Percentiles rank a stretch among this genome's conserved stretches.
Conservation (phyloP, 306 rosid species). For the Mimosa pudica region DNA sequence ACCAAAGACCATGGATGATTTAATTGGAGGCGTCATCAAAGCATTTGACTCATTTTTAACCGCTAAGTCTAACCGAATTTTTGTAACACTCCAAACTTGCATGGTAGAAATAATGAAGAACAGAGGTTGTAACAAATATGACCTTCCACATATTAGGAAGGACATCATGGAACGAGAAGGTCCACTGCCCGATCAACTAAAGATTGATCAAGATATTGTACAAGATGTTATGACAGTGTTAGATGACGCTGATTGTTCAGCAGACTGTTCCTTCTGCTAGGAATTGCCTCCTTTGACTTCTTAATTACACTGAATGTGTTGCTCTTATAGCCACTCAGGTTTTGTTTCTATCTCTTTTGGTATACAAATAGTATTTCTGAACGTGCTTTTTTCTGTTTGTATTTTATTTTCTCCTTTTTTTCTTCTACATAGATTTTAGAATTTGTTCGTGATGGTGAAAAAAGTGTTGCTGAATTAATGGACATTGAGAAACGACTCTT, state of each 20-base stretch:
- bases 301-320: conserved; percentile 53
- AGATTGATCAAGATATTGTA: too few species aligned
- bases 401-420: neutral
- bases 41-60: neutral
- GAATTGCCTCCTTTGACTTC: too few species aligned
- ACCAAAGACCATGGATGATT: neutral
- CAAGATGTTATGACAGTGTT: too few species aligned
- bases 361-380: conserved; percentile 1
- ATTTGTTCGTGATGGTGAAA: conserved; percentile 80
- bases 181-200: neutral
- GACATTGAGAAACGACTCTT: conserved; percentile 62
- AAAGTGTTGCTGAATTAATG: conserved; percentile 76
- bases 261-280: too few species aligned
- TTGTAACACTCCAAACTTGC: neutral
- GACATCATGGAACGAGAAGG: neutral
- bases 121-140: neutral
- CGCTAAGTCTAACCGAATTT: neutral
- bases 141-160: neutral
- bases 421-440: conserved; percentile 65
- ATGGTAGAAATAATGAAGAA: neutral
- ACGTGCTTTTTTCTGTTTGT: neutral
- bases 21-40: neutral
- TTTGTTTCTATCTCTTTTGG: neutral
- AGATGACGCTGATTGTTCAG: too few species aligned
- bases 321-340: conserved; percentile 93